Evolutionary conservation across 345 rosid species (phyloP).

Genomic region (Hirschfeldia incana): DNA sequence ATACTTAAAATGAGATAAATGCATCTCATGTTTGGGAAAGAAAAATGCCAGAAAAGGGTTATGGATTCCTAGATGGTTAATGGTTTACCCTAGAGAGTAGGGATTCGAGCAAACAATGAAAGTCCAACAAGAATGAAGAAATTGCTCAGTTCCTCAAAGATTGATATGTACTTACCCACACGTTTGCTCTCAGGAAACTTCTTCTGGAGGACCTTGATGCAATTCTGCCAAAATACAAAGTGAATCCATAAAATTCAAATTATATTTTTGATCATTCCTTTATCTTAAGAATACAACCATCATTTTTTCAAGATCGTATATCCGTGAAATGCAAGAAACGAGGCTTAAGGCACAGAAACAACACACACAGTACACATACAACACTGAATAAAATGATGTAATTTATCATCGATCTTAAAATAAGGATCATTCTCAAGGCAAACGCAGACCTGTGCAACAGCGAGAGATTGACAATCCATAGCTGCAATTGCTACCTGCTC

Average conservation of each 20-base stretch:
- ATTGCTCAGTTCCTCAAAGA: background rate
- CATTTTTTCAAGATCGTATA: background rate
- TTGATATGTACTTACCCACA: conserved; percentile 66
- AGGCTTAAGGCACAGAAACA: background rate
- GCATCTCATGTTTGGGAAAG: no score
- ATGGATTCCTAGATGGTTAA: background rate
- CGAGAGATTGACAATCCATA: conserved; percentile 87
- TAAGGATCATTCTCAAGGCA: conserved; percentile 8
- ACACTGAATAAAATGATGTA: background rate
- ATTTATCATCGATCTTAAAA: background rate
- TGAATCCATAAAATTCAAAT: background rate
- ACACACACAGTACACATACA: background rate
- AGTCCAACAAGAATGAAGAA: conserved; percentile 6
- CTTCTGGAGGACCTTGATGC: conserved; percentile 70
- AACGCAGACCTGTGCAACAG: conserved; percentile 69
- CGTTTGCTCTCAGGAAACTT: conserved; percentile 93
- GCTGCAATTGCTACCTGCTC: conserved; percentile 97
- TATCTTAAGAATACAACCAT: background rate
- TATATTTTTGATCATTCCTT: background rate
- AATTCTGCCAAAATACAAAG: conserved; percentile 56
- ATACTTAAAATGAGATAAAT: background rate
- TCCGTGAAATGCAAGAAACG: background rate
- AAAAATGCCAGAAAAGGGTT: background rate
- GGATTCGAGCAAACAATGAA: background rate
- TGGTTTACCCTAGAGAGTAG: background rate